Conservation (phyloP, 2,329 filamentous ascomycete species). For the Diaporthe vaccinii region DNA sequence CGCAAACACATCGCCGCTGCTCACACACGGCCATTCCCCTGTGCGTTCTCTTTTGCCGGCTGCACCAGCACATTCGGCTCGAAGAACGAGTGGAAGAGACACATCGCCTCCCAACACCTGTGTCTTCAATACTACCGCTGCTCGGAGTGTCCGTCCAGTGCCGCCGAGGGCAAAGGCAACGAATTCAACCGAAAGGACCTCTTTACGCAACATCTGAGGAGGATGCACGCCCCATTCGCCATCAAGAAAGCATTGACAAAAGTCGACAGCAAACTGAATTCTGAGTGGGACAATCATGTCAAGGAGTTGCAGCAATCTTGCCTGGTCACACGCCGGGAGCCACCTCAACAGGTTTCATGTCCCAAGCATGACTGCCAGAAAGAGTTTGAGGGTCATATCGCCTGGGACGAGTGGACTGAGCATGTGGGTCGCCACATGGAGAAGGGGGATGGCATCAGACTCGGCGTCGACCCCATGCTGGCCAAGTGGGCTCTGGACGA, state of each 20-base stretch:
- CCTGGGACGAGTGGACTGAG: conserved; percentile 94
- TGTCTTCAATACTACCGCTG: conserved; percentile 76
- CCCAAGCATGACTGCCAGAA: conserved; percentile 78
- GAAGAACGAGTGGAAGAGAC: conserved; percentile 98
- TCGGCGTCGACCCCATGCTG: conserved; percentile 70
- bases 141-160: conserved; percentile 69
- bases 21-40: conserved; percentile 83
- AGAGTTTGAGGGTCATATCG: conserved; percentile 77
- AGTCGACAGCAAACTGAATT: conserved; percentile 69
- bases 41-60: conserved; percentile 86
- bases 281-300: conserved; percentile 75
- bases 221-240: conserved; percentile 87
- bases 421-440: conserved; percentile 94
- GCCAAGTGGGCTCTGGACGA: conserved; percentile 75
- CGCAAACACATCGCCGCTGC: conserved; percentile 77
- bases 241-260: conserved; percentile 71
- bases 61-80: conserved; percentile 88
- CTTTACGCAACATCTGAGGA: conserved; percentile 92
- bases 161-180: conserved; percentile 69
- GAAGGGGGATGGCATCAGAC: conserved; percentile 70
- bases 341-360: conserved; percentile 80
- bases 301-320: conserved; percentile 82
- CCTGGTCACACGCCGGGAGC: conserved; percentile 75
- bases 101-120: conserved; percentile 92
- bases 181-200: conserved; percentile 96